These are phyloP conservation scores for Wickerhamomyces tratensis DNA, from an alignment of 805 yeast species.

Conservation along the genomic window DNA sequence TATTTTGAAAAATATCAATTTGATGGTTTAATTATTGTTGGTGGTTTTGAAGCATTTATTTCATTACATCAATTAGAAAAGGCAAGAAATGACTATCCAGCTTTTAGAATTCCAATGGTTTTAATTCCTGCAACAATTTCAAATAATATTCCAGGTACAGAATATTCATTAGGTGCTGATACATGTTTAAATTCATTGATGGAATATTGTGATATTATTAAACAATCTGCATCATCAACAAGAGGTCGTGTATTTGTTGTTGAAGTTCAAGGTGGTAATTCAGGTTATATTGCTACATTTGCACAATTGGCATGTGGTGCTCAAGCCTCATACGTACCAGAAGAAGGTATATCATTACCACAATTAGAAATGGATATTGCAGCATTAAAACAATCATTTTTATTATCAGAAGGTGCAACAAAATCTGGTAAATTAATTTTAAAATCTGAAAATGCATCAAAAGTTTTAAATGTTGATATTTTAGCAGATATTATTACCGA, in stretches of 20 bases:
- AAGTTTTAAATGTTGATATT: constrained; percentile 71
- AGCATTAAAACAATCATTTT: constrained; percentile 57
- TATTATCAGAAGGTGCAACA: constrained; percentile 65
- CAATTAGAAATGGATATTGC: constrained; percentile 71
- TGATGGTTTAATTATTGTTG: constrained; percentile 85
- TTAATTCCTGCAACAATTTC: constrained; percentile 93
- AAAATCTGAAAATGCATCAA: constrained; percentile 76
- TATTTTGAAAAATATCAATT: constrained; percentile 82
- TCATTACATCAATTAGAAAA: constrained; percentile 74
- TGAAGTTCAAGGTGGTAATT: constrained; percentile 97
- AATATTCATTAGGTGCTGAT: constrained; percentile 90
- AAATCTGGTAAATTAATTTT: constrained; percentile 81
- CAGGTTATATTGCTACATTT: constrained; percentile 86
- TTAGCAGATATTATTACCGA: constrained; percentile 78
- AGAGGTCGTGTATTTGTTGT: constrained; percentile 92
- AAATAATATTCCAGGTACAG: constrained; percentile 98
- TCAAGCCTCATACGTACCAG: constrained; percentile 85
- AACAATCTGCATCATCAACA: constrained; percentile 90
- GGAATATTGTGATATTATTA: constrained; percentile 89
- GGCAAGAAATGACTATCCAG: constrained; percentile 74
- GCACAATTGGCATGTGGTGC: constrained; percentile 87
- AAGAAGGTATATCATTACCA: constrained; percentile 58
- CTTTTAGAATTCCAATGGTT: constrained; percentile 90
- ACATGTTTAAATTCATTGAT: constrained; percentile 90
- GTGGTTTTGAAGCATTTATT: constrained; percentile 95